Base-by-base conservation (phyloP, 495 filamentous ascomycete genomes). In the Trichoderma asperelloides region DNA sequence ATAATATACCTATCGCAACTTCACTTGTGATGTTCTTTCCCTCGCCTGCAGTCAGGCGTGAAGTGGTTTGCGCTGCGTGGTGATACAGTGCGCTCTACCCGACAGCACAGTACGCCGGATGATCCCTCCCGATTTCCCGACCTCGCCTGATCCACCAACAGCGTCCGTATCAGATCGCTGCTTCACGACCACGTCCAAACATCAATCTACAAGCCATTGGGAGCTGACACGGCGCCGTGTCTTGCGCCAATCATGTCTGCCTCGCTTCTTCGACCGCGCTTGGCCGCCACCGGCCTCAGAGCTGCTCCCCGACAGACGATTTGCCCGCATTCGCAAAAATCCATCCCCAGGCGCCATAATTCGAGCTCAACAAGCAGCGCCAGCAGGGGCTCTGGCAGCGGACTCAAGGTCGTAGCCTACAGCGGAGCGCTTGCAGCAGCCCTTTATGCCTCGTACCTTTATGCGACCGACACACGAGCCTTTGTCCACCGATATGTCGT, bases 401-500 rank as follows among this genome's bases (percentile, higher is more conserved):
- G 71, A 28, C 65, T 82, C 45, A 83, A 78, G 73, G 83, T 83
- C 63, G 65, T 83, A 55, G 67, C 89, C 25, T 84, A 85, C 65
- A 81, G 86, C 62, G 83, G 85, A 21, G 79, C 85, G 2, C 69
- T 92, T 63, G 72, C 73, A 8, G 57, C 72, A 18, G 68, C 72
- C 16, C 70, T 71, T 37, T 74, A 69, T 28, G 67, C 72, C 62
- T 81, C 82, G 39, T 95, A 91, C 74, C 78, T 91, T 72, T 97
- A 97, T 73, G 77, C 87, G 41, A 97, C 94, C 67, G 95, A 98
- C 78, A 97, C 94, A 15, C 87, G 95, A 67, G 91, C 95, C 27
- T 89, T 88, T 71, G 72, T 94, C 66, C 95, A 97, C 80, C 84
- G 85, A 68, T 96, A 89, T 77, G 79, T 90, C n/a, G 79, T 91